Evolutionary conservation across 2,329 filamentous ascomycete genomes (phyloP).

Genomic region (Fonsecaea monophora): DNA sequence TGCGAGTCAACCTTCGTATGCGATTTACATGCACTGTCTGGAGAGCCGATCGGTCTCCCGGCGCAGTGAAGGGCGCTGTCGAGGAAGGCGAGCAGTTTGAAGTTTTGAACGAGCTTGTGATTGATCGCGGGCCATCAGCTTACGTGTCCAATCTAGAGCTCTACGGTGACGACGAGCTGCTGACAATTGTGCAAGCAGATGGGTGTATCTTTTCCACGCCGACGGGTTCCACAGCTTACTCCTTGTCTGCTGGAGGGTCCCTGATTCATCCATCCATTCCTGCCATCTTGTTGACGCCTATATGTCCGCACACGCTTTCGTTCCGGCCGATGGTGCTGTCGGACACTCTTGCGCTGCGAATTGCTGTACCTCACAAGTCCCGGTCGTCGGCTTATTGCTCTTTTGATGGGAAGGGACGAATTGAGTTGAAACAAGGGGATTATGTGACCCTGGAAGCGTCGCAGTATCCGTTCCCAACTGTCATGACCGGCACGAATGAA

Average conservation of each 20-base stretch:
- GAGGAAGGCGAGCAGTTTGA: constrained; percentile 96
- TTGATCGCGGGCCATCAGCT: constrained; percentile 93
- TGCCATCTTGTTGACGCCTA: constrained; percentile 93
- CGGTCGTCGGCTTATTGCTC: constrained; percentile 95
- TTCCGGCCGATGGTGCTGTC: constrained; percentile 98
- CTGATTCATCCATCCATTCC: constrained; percentile 97
- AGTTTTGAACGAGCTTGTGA: constrained; percentile 97
- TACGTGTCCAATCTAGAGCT: constrained; percentile 97
- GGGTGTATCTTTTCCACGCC: constrained; percentile 98
- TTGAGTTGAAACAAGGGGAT: constrained; percentile 91
- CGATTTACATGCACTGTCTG: constrained; percentile 98
- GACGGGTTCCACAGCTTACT: constrained; percentile 93
- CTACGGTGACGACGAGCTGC: constrained; percentile 90
- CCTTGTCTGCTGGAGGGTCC: constrained; percentile 90
- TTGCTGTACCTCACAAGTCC: constrained; percentile 82
- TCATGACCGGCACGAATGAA: constrained; percentile 85
- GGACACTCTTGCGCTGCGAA: constrained; percentile 89
- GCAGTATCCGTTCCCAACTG: constrained; percentile 96
- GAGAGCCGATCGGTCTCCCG: constrained; percentile 64
- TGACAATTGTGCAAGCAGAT: constrained; percentile 95
- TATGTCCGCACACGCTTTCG: constrained; percentile 94
- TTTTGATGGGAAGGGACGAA: constrained; percentile 94
- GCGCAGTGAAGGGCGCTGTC: constrained; percentile 62
- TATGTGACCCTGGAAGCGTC: constrained; percentile 95
- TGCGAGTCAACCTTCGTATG: constrained; percentile 98